Evolutionary conservation across 1,284 basidiomycete genomes (phyloP).

Genomic region (Cutaneotrichosporon sp.): DNA sequence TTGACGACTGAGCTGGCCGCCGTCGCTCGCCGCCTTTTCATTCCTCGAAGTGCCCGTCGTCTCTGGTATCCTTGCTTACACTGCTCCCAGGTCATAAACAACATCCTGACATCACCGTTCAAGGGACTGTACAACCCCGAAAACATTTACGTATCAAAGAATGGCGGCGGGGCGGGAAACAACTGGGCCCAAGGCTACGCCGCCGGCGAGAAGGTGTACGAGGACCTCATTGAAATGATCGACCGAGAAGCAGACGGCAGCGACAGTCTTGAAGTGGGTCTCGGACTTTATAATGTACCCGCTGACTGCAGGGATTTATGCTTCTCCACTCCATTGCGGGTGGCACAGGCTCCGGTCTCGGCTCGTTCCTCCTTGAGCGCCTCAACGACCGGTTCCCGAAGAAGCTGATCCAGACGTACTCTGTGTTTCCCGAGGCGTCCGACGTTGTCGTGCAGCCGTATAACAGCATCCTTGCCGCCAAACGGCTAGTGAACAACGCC

Average conservation of each 20-base stretch:
- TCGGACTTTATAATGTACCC: background rate
- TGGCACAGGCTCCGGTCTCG: slow-evolving; percentile 95
- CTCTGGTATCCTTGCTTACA: background rate
- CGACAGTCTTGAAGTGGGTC: slow-evolving; percentile 85
- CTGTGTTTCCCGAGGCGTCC: slow-evolving; percentile 91
- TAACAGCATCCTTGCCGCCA: slow-evolving; percentile 89
- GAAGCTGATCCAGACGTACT: slow-evolving; percentile 98
- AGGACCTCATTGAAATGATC: slow-evolving; percentile 99
- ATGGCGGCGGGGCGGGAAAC: slow-evolving; percentile 96
- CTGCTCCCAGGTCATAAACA: slow-evolving; percentile 78
- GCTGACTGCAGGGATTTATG: slow-evolving; percentile 80
- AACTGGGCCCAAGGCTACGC: slow-evolving; percentile 97
- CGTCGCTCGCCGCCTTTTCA: too few species aligned
- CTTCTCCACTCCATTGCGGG: slow-evolving; percentile 98
- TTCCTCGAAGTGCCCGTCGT: too few species aligned
- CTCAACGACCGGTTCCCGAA: slow-evolving; percentile 98
- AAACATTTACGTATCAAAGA: slow-evolving; percentile 91
- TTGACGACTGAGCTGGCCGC: too few species aligned
- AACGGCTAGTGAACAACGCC: slow-evolving; percentile 91
- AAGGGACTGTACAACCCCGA: slow-evolving; percentile 96
- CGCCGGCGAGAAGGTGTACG: slow-evolving; percentile 84
- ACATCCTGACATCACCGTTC: slow-evolving; percentile 86
- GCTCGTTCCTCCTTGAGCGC: slow-evolving; percentile 92
- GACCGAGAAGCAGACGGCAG: slow-evolving; percentile 98
- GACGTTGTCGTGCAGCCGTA: slow-evolving; percentile 99